Percentiles rank a stretch among this genome's conserved stretches.
These are phyloP conservation scores for Claviceps paspali DNA, from an alignment of 2,329 filamentous ascomycete species.

Conservation along the genomic window DNA sequence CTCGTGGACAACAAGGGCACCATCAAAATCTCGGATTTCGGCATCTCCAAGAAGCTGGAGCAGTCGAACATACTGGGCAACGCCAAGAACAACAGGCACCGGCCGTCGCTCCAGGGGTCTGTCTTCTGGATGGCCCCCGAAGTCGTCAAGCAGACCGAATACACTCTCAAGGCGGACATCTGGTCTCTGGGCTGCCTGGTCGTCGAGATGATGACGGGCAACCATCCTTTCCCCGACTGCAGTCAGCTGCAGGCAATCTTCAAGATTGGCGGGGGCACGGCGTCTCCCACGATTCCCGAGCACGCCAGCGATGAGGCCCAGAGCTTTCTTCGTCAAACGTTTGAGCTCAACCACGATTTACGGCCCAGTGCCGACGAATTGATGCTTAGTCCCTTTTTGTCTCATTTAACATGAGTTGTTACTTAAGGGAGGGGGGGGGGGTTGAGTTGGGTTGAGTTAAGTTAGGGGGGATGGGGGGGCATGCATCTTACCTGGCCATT, in stretches of 20 bases:
- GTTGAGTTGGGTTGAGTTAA: too few species aligned
- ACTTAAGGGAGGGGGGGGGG: too few species aligned
- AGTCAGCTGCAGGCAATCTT: slow-evolving; percentile 97
- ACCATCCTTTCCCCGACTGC: slow-evolving; percentile 91
- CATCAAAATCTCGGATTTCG: slow-evolving; percentile 98
- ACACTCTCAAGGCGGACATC: slow-evolving; percentile 96
- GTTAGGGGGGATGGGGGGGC: too few species aligned
- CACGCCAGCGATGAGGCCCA: slow-evolving; percentile 72
- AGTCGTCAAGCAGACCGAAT: slow-evolving; percentile 93
- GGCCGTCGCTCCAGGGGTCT: slow-evolving; percentile 79
- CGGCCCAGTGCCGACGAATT: slow-evolving; percentile 85
- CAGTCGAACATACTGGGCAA: slow-evolving; percentile 67
- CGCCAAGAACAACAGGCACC: slow-evolving; percentile 51
- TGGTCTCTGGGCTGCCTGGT: slow-evolving; percentile 95
- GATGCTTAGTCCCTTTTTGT: slow-evolving; percentile 68
- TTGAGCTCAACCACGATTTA: slow-evolving; percentile 89
- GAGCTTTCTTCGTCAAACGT: slow-evolving; percentile 73
- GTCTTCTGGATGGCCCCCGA: slow-evolving; percentile 99
- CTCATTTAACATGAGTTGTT: slow-evolving; percentile 48
- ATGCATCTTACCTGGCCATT: too few species aligned
- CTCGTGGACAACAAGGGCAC: slow-evolving; percentile 97
- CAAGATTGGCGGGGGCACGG: slow-evolving; percentile 84
- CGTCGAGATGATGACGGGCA: slow-evolving; percentile 98
- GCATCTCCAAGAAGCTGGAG: slow-evolving; percentile 95
- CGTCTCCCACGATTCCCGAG: slow-evolving; percentile 77